phyloP scores from a whole-genome alignment of 2,329 filamentous ascomycete genomes.

The Cryphonectria japonica region DNA sequence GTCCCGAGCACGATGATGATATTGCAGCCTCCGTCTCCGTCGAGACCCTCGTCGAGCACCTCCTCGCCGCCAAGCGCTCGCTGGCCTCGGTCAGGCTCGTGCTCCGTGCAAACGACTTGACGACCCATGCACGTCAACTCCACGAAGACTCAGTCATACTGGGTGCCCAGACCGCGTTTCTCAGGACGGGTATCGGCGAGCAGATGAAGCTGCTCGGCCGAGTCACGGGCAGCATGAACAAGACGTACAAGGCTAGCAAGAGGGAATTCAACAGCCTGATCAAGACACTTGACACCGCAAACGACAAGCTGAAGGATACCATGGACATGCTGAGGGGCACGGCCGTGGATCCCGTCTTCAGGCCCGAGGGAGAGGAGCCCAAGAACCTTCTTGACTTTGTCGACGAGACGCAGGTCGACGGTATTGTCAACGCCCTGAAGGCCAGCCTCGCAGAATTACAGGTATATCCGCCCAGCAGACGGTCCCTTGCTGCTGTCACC shows the following conservation, averaged over 20 bases:
- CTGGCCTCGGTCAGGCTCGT: slow-evolving; percentile 83
- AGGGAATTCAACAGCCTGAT: slow-evolving; percentile 65
- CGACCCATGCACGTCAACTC: slow-evolving; percentile 72
- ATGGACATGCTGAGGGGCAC: slow-evolving; percentile 68
- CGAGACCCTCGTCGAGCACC: slow-evolving; percentile 80
- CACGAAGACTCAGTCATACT: slow-evolving; percentile 80
- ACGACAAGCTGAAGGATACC: slow-evolving; percentile 66
- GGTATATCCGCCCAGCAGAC: slow-evolving; percentile 42
- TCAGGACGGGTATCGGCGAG: slow-evolving; percentile 63
- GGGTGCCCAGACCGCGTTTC: slow-evolving; percentile 69
- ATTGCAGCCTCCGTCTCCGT: slow-evolving; percentile 54
- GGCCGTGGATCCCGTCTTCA: slow-evolving; percentile 65
- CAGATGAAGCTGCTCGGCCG: slow-evolving; percentile 57
- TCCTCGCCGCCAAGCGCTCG: slow-evolving; percentile 85
- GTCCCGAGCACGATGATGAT: slow-evolving; percentile 26
- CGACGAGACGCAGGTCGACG: slow-evolving; percentile 70
- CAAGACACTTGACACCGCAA: slow-evolving; percentile 67
- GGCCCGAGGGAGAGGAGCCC: slow-evolving; percentile 59
- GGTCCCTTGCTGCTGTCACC: not conserved
- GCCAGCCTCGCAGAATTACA: slow-evolving; percentile 72
- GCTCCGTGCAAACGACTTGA: slow-evolving; percentile 83
- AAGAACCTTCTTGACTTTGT: slow-evolving; percentile 77
- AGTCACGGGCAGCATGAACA: slow-evolving; percentile 55
- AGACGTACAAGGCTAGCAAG: slow-evolving; percentile 61
- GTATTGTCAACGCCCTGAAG: slow-evolving; percentile 68